Percentiles rank a stretch among this genome's conserved stretches.
phyloP scores from a whole-genome alignment of 371 early-diverging fungal genomes.

The Mortierella polycephala region DNA sequence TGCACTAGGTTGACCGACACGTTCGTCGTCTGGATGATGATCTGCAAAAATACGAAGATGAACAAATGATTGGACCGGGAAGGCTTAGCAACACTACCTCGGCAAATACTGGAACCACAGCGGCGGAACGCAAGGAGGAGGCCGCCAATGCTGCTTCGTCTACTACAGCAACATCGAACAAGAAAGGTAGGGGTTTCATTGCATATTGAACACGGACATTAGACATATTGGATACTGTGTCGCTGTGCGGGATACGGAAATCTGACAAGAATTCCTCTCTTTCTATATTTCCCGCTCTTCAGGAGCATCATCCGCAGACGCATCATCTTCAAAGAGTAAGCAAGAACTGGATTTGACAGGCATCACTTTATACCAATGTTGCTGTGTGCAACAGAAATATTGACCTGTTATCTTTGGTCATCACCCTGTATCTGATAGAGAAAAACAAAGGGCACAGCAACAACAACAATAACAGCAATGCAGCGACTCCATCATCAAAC shows the following conservation, averaged over 20 bases:
- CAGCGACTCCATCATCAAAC: slow-evolving; percentile 20
- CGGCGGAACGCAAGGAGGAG: slow-evolving; percentile 50
- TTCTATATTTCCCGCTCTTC: background rate
- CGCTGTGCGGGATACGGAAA: too few relatives aligned
- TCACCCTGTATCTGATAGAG: slow-evolving; percentile 5
- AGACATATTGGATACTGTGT: background rate
- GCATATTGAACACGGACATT: background rate
- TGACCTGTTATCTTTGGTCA: background rate
- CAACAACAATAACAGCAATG: slow-evolving; percentile 15
- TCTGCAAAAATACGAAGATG: slow-evolving; percentile 89
- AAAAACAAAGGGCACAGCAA: slow-evolving; percentile 29
- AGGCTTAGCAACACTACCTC: slow-evolving; percentile 43
- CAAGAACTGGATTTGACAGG: too few relatives aligned
- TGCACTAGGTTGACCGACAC: slow-evolving; percentile 84
- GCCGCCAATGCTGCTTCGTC: slow-evolving; percentile 27
- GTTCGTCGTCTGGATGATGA: slow-evolving; percentile 93
- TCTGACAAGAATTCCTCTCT: too few relatives aligned
- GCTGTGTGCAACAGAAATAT: too few relatives aligned
- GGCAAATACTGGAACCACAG: slow-evolving; percentile 15
- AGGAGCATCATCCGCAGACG: slow-evolving; percentile 28
- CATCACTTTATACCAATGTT: too few relatives aligned
- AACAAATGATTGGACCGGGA: slow-evolving; percentile 78
- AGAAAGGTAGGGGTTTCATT: slow-evolving; percentile 25
- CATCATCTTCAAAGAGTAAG: slow-evolving; percentile 47
- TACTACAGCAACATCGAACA: slow-evolving; percentile 21